Percentiles rank a stretch among this genome's conserved stretches.
Evolutionary conservation across 2,329 filamentous ascomycete species (phyloP).

Genomic region (Coleophoma cylindrospora): DNA sequence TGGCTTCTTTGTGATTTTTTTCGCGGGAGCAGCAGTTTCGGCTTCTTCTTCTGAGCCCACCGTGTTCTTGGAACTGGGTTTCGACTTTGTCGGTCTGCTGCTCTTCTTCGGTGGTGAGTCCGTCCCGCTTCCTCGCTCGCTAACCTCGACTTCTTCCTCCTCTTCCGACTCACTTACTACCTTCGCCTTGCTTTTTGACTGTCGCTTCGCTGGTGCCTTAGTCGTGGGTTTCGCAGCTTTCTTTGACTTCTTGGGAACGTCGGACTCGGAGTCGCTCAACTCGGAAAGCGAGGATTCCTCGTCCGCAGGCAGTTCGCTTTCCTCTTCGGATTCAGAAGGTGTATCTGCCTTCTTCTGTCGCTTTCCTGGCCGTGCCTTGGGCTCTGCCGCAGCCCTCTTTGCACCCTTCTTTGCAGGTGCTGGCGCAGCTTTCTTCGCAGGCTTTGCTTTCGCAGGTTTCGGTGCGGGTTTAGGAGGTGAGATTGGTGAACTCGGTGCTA

Average conservation of each 20-base stretch:
- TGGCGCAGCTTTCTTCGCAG: slow-evolving; percentile 33
- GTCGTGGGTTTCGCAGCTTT: slow-evolving; percentile 2
- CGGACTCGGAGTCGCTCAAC: slow-evolving; percentile 6
- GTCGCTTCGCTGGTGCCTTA: slow-evolving; percentile 18
- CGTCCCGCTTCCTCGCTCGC: slow-evolving; percentile 6
- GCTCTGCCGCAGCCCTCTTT: slow-evolving; percentile 32
- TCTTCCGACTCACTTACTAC: slow-evolving; percentile 8
- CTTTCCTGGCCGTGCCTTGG: slow-evolving; percentile 28
- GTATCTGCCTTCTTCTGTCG: slow-evolving; percentile 23
- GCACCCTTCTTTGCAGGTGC: slow-evolving; percentile 37
- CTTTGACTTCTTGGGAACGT: slow-evolving; percentile 19
- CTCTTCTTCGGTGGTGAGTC: slow-evolving; percentile 7
- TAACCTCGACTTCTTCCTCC: slow-evolving; percentile 5
- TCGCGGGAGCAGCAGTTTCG: slow-evolving; percentile 18
- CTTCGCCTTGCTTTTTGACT: slow-evolving; percentile 19
- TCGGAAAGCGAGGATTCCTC: slow-evolving; percentile 10
- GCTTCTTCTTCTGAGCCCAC: slow-evolving; percentile 24
- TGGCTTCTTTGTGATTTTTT: slow-evolving; percentile 5
- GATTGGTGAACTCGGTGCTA: background rate
- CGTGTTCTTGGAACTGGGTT: slow-evolving; percentile 9
- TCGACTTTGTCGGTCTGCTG: slow-evolving; percentile 6
- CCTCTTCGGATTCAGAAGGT: slow-evolving; percentile 11
- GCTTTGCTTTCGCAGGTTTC: slow-evolving; percentile 3
- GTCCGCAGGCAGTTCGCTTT: background rate
- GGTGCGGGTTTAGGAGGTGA: background rate